These are phyloP conservation scores for Ehretia macrophylla DNA, from an alignment of 257 asterid species.

Conservation along the genomic window DNA sequence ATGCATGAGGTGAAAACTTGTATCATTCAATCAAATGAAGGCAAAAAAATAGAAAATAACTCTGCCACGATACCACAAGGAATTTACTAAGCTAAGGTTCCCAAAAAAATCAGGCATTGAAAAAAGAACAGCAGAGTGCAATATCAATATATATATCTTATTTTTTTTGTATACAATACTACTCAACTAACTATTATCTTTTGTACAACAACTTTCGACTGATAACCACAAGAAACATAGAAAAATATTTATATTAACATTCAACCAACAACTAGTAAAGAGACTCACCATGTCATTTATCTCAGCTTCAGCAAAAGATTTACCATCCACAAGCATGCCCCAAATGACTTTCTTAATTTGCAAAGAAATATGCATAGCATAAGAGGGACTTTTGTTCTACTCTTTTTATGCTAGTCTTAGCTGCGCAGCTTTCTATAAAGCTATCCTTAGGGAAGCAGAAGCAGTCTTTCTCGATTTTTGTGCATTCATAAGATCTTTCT, in stretches of 20 bases:
- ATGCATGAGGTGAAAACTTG: too few species aligned
- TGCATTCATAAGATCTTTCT: conserved; percentile 72
- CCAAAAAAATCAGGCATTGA: too few species aligned
- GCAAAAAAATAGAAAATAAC: too few species aligned
- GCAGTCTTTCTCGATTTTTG: conserved; percentile 83
- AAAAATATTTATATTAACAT: conserved; percentile 2
- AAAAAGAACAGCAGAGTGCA: too few species aligned
- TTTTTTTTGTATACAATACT: too few species aligned
- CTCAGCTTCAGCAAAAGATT: conserved; percentile 98
- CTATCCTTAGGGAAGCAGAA: conserved; percentile 78
- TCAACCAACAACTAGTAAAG: conserved; percentile 1
- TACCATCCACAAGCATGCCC: conserved; percentile 98
- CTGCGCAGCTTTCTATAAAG: conserved; percentile 98
- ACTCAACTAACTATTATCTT: too few species aligned
- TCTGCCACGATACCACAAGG: too few species aligned
- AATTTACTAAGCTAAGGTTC: too few species aligned
- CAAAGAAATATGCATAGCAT: conserved; percentile 95
- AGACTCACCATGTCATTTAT: conserved; percentile 89
- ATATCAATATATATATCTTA: too few species aligned
- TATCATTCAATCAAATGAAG: too few species aligned
- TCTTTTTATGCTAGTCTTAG: conserved; percentile 90
- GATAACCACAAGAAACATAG: not conserved
- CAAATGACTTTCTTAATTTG: conserved; percentile 90
- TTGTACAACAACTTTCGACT: too few species aligned
- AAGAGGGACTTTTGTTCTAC: conserved; percentile 95